phyloP scores from a whole-genome alignment of 2,329 filamentous ascomycete genomes.

The Lasiodiplodia sp. region DNA sequence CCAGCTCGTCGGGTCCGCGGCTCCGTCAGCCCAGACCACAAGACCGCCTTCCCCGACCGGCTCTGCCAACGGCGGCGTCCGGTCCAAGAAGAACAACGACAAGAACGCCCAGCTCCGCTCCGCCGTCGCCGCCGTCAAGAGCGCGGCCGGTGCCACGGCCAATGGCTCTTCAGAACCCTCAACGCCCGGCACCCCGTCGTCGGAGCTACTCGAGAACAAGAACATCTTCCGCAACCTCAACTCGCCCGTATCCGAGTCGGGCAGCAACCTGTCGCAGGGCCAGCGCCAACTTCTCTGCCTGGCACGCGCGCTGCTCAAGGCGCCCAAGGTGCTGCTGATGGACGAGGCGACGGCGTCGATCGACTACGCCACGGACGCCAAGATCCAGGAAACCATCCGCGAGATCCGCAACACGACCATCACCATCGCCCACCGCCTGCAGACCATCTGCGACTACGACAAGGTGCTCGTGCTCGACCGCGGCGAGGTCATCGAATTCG shows the following conservation, averaged over 20 bases:
- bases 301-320: slow-evolving; percentile 89
- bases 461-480: slow-evolving; percentile 95
- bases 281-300: slow-evolving; percentile 95
- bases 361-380: slow-evolving; percentile 92
- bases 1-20: slow-evolving; percentile 74
- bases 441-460: slow-evolving; percentile 98
- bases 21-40: slow-evolving; percentile 46
- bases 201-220: slow-evolving; percentile 73
- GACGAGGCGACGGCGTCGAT: slow-evolving; percentile 98
- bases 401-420: slow-evolving; percentile 91
- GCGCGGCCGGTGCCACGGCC: slow-evolving; percentile 31
- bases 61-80: slow-evolving; percentile 35
- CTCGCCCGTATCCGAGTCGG: slow-evolving; percentile 85
- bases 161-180: slow-evolving; percentile 39
- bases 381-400: slow-evolving; percentile 97
- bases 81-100: slow-evolving; percentile 30
- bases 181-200: slow-evolving; percentile 45
- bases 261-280: slow-evolving; percentile 92
- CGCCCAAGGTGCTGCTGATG: slow-evolving; percentile 95
- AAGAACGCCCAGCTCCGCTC: slow-evolving; percentile 30
- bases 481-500: slow-evolving; percentile 85
- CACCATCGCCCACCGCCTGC: slow-evolving; percentile 93
- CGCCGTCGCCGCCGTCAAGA: slow-evolving; percentile 36
- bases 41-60: slow-evolving; percentile 39
- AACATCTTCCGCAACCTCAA: slow-evolving; percentile 91